Evolutionary conservation across 176 grass and related monocot species (phyloP), one percentile per base, ranked within the genome.

Genomic region (Carex parvula): DNA sequence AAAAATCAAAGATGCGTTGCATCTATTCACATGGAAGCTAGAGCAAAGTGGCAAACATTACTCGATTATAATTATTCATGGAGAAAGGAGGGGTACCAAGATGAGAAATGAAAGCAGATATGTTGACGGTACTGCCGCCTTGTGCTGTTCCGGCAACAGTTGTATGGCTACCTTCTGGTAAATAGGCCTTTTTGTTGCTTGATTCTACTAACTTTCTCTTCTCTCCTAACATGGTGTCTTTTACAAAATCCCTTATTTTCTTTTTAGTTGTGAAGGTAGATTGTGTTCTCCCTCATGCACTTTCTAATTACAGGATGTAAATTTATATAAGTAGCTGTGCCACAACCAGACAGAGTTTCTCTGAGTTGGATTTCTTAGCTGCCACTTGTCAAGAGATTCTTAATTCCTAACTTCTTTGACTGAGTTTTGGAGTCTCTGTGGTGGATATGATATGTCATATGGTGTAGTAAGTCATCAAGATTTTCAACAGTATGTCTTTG

Each of bases 31-130:
- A 69, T 30, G 21, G 4, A 39, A 39, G 0, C 4, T 5, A 4
- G 37, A 39, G 37, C 42, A 16, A 69, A 18, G 15, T n/a, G 15
- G 16, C 32, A 39, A 69, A 69, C 5, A 17, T 33, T 9, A 41
- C 66, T 41, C 32, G 37, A 68, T 8, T 69, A 18, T 21, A 12
- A 22, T 12, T 21, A 26, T 52, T 76, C 46, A 26, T 76, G 42
- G 52, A 77, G 20, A 77, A 77, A 77, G 50, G 1, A 56, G 46
- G 33, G 72, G 1, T 77, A 77, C 72, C 72, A 9, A 77, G 72
- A 55, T 77, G 72, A 56, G 72, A 77, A 56, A 77, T 77, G 72
- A 77, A 77, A 29, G 72, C 50, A 30, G 72, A 77, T 77, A 77
- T 77, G 72, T 8, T 77, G 50, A 30, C 5, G 14, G 52, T 13